phyloP scores from a whole-genome alignment of 441 rosid genomes.

The Corymbia calophylla region DNA sequence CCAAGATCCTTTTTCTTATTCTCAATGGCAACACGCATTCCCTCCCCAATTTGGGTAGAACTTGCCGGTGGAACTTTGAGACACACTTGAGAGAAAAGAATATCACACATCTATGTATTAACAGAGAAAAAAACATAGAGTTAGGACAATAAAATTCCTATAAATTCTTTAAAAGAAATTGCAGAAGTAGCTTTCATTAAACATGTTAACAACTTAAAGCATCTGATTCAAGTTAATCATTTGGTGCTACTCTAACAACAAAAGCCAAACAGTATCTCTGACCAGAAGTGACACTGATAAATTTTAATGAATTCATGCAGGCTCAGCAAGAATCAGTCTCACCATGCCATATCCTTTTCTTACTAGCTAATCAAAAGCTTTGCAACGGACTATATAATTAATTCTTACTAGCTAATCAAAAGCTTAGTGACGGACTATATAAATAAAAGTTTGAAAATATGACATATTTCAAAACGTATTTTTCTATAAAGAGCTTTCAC shows the following conservation, averaged over 20 bases:
- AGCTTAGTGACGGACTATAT: neutral
- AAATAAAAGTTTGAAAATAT: neutral
- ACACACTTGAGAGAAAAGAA: constrained; percentile 94
- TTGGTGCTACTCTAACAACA: neutral
- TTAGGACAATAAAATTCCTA: neutral
- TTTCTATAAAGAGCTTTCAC: neutral
- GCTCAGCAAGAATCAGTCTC: neutral
- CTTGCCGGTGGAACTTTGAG: constrained; percentile 72
- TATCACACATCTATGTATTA: constrained; percentile 89
- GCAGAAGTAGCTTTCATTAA: neutral
- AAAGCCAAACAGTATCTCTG: neutral
- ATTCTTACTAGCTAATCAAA: neutral
- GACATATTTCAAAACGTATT: neutral
- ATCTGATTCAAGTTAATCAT: neutral
- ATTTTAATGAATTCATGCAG: neutral
- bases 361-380: neutral
- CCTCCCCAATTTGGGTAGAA: constrained; percentile 44
- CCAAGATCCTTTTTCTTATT: constrained; percentile 30
- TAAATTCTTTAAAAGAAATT: neutral
- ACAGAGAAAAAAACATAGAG: constrained; percentile 10
- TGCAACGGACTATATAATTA: neutral
- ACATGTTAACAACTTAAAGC: neutral
- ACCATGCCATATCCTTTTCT: neutral
- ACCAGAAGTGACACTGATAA: neutral
- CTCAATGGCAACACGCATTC: constrained; percentile 30